Percentiles rank a stretch among this genome's conserved stretches.
Evolutionary conservation across 176 grass and related monocot genomes (phyloP).

Genomic region (Oryza brachyantha): DNA sequence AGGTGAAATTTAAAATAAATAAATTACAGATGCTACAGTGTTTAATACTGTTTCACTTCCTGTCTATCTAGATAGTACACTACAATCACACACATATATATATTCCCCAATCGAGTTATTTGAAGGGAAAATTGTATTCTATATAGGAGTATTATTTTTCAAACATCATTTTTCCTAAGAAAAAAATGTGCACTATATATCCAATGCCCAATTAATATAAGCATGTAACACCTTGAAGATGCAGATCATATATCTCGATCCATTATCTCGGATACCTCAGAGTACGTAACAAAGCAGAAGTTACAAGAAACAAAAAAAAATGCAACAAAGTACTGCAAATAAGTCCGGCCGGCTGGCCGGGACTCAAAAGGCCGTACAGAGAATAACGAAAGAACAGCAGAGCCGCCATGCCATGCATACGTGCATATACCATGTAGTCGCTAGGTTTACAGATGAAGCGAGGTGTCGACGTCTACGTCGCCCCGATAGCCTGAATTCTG

Average conservation of each 20-base stretch:
- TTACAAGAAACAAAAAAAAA: constrained; percentile 39
- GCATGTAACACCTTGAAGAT: constrained; percentile 19
- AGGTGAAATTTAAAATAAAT: neutral
- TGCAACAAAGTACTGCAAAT: constrained; percentile 36
- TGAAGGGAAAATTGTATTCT: neutral
- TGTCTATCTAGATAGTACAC: neutral
- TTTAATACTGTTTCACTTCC: neutral
- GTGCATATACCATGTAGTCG: constrained; percentile 24
- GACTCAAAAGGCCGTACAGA: constrained; percentile 39
- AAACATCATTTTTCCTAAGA: neutral
- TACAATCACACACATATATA: too few species aligned
- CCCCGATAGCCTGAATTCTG: constrained; percentile 53
- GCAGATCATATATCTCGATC: constrained; percentile 16
- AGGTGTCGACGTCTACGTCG: constrained; percentile 85
- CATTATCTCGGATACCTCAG: constrained; percentile 25
- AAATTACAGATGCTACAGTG: neutral
- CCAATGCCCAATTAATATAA: too few species aligned
- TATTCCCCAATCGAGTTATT: neutral
- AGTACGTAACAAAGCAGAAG: constrained; percentile 29
- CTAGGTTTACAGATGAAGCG: constrained; percentile 82
- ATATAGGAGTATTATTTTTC: neutral
- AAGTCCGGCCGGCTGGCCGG: too few species aligned
- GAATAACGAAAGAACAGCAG: constrained; percentile 47
- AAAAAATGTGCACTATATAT: too few species aligned
- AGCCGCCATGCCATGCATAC: constrained; percentile 20